Evolutionary conservation across 2,329 filamentous ascomycete genomes (phyloP).

Genomic region (Colletotrichum abscissum): DNA sequence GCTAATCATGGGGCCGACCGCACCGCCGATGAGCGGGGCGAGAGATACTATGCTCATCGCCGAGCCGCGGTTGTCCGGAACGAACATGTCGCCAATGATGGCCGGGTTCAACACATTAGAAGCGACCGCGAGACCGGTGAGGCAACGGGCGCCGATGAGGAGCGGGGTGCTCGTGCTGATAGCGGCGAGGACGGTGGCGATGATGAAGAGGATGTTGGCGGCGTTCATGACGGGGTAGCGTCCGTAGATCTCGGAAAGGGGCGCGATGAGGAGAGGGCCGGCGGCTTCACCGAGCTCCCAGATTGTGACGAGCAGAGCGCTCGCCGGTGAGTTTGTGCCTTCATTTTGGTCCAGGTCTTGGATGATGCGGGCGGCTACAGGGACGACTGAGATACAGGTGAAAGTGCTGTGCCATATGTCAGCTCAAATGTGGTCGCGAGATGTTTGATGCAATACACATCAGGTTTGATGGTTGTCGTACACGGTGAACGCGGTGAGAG

Average conservation of each 20-base stretch:
- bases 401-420: conserved; percentile 56
- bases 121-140: conserved; percentile 72
- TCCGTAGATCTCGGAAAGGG: conserved; percentile 70
- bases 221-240: conserved; percentile 65
- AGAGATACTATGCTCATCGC: conserved; percentile 69
- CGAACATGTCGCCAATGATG: conserved; percentile 73
- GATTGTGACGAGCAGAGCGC: conserved; percentile 75
- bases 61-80: conserved; percentile 65
- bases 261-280: conserved; percentile 70
- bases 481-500: conserved; percentile 68
- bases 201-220: conserved; percentile 63
- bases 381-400: conserved; percentile 67
- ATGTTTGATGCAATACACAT: neutral
- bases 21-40: conserved; percentile 67
- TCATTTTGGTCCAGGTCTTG: conserved; percentile 54
- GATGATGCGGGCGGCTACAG: conserved; percentile 63
- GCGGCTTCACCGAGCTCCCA: conserved; percentile 76
- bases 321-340: conserved; percentile 54
- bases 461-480: conserved; percentile 42
- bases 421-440: neutral
- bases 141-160: conserved; percentile 64
- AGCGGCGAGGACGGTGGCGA: conserved; percentile 59
- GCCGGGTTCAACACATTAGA: conserved; percentile 73
- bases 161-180: conserved; percentile 55
- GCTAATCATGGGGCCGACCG: conserved; percentile 65